A percentile compares a stretch with the other conserved stretches of the same genome.
Evolutionary conservation across 192 early-diverging fungal genomes (phyloP).

Genomic region (Coemansia sp.): DNA sequence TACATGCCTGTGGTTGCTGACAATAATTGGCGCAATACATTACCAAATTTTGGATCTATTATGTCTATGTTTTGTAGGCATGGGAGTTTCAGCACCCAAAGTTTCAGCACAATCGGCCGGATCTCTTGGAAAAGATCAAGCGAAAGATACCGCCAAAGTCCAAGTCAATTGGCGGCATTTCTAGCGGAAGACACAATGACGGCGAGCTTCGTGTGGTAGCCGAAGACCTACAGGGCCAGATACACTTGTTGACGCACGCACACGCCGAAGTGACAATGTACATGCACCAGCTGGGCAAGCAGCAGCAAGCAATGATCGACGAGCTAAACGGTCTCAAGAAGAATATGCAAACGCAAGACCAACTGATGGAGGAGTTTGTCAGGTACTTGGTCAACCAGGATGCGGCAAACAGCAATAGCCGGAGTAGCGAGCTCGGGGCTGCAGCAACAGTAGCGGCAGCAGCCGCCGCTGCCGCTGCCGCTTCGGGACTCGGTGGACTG

Average conservation of each 20-base stretch:
- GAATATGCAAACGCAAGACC: slow-evolving; percentile 58
- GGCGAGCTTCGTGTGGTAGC: slow-evolving; percentile 45
- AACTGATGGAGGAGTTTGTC: slow-evolving; percentile 58
- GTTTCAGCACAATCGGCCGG: slow-evolving; percentile 73
- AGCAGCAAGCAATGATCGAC: slow-evolving; percentile 55
- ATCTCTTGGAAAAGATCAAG: slow-evolving; percentile 70
- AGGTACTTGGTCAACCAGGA: slow-evolving; percentile 56
- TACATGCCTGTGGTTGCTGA: background rate
- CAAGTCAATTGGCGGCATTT: slow-evolving; percentile 46
- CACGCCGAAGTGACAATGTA: slow-evolving; percentile 57
- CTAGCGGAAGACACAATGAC: slow-evolving; percentile 39
- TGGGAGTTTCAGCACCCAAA: slow-evolving; percentile 90
- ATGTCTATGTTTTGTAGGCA: slow-evolving; percentile 54
- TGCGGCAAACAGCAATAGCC: slow-evolving; percentile 25
- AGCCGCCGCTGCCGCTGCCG: slow-evolving; percentile 33
- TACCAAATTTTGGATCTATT: background rate
- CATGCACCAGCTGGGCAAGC: slow-evolving; percentile 57
- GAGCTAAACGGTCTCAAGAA: slow-evolving; percentile 56
- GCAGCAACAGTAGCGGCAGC: slow-evolving; percentile 31
- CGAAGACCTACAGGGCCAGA: slow-evolving; percentile 54
- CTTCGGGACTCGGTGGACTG: slow-evolving; percentile 33
- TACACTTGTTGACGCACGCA: slow-evolving; percentile 54
- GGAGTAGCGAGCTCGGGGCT: slow-evolving; percentile 28
- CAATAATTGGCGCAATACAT: slow-evolving; percentile 3
- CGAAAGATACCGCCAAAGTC: slow-evolving; percentile 64